Evolutionary conservation across 2,329 filamentous ascomycete genomes (phyloP).

Genomic region (Beauveria asiatica): DNA sequence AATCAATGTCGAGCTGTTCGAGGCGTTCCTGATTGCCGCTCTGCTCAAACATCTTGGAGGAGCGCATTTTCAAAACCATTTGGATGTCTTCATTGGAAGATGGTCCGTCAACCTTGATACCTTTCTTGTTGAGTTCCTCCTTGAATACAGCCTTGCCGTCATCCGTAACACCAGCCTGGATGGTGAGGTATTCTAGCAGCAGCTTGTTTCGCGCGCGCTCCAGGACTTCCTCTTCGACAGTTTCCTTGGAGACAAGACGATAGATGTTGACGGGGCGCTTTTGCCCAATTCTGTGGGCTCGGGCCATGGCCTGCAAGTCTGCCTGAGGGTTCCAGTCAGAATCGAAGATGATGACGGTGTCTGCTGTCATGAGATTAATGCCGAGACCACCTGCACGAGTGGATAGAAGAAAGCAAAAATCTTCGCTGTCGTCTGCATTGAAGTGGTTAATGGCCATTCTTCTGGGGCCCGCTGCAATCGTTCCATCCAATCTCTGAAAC

Average conservation of each 20-base stretch:
- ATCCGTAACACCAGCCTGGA: slow-evolving; percentile 92
- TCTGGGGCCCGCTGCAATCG: slow-evolving; percentile 78
- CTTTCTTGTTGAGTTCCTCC: slow-evolving; percentile 71
- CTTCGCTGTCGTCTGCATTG: slow-evolving; percentile 90
- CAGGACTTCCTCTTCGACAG: slow-evolving; percentile 93
- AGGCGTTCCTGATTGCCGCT: slow-evolving; percentile 93
- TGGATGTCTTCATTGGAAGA: slow-evolving; percentile 92
- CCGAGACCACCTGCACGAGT: slow-evolving; percentile 95
- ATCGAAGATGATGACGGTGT: slow-evolving; percentile 96
- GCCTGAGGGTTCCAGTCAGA: slow-evolving; percentile 99
- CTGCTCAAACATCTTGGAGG: slow-evolving; percentile 99
- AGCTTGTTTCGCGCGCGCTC: slow-evolving; percentile 96
- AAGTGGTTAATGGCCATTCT: slow-evolving; percentile 97
- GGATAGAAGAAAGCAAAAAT: slow-evolving; percentile 93
- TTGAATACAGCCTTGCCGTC: slow-evolving; percentile 76
- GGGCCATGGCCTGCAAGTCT: slow-evolving; percentile 95
- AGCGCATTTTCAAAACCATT: slow-evolving; percentile 89
- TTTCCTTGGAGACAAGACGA: slow-evolving; percentile 93
- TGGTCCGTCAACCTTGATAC: slow-evolving; percentile 66
- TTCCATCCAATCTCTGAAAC: slow-evolving; percentile 91
- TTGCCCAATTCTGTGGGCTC: slow-evolving; percentile 95
- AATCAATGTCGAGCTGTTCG: slow-evolving; percentile 95
- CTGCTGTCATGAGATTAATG: slow-evolving; percentile 97
- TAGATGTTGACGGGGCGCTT: slow-evolving; percentile 95
- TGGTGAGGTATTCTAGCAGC: slow-evolving; percentile 93